A percentile compares a stretch with the other conserved stretches of the same genome.
phyloP scores from a whole-genome alignment of 257 asterid genomes.

The Scutellaria barbata region DNA sequence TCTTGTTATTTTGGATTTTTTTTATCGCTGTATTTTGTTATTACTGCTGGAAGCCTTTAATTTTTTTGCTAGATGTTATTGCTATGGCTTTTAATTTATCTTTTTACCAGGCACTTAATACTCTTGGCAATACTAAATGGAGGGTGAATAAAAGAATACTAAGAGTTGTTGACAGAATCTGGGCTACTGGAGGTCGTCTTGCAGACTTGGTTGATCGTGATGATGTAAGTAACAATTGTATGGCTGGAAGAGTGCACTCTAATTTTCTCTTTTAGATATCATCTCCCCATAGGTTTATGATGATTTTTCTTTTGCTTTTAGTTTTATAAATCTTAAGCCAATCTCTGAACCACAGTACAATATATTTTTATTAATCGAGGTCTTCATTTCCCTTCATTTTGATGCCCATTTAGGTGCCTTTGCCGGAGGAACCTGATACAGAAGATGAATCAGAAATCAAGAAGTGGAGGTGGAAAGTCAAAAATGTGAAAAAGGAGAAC shows the following conservation, averaged over 20 bases:
- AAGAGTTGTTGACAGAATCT: constrained; percentile 78
- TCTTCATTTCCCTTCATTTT: constrained; percentile 19
- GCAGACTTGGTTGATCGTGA: constrained; percentile 93
- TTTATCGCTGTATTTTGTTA: constrained; percentile 2
- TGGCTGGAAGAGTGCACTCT: not conserved
- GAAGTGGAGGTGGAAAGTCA: constrained; percentile 94
- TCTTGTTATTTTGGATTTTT: constrained; percentile 24
- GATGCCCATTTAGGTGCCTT: constrained; percentile 60
- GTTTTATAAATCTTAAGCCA: not conserved
- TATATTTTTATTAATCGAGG: constrained; percentile 16
- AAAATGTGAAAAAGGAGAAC: constrained; percentile 67
- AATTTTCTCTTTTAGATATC: constrained; percentile 1
- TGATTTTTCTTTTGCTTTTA: not conserved
- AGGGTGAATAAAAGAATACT: constrained; percentile 86
- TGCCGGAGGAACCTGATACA: constrained; percentile 83
- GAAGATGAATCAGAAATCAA: constrained; percentile 72
- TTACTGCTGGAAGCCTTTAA: constrained; percentile 18
- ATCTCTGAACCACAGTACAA: not conserved
- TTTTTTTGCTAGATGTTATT: not conserved
- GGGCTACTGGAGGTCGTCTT: constrained; percentile 89
- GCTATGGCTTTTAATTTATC: constrained; percentile 16
- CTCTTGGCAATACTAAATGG: constrained; percentile 95
- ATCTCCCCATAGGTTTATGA: not conserved
- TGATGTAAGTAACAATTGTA: constrained; percentile 65
- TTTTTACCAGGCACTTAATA: constrained; percentile 75